Base-by-base conservation (phyloP, 1,284 basidiomycete genomes). In the Exobasidium cylindrosporum region DNA sequence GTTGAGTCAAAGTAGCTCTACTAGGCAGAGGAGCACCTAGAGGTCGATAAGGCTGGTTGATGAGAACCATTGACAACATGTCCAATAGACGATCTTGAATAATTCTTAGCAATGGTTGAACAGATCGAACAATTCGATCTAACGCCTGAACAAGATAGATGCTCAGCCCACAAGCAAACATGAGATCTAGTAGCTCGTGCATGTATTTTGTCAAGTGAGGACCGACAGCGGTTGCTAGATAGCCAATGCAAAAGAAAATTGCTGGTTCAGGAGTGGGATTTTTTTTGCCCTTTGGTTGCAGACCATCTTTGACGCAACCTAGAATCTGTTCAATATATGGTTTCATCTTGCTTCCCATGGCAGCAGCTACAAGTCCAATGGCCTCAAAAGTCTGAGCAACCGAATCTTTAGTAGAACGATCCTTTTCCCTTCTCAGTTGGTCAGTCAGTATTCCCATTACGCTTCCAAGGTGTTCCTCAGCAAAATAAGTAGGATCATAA, bases 191-290 rank as follows among this genome's bases (percentile, higher is more conserved):
- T 69, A 97, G 89, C 76, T 98, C 96, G 80, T 97, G 96, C 72
- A 98, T 85, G 62, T 96, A 85, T 76, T 94, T 92, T 0, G 96
- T 97, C 57, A 99, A 84, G 77, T 94, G 95, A 0, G 94, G 93
- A 0, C 96, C 96, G 43, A 99, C 93, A 3, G 96, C 92, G 0
- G 88, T 87, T 1, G 94, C 93, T 56, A 98, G 84, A 91, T 97
- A 94, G 35, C 92, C 92, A 54, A 98, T 87, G 81, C 96, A 98
- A 83, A 97, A 91, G 78, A 99, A 98, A 68, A 98, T 94, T 0
- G 95, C 91, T 66, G 92, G 92, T 81, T 97, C 95, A 14, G 90
- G 88, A 3, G 91, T 90, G 1, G 91, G 90, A 74, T 92, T 92
- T 84, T 95, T 97, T 80, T 89, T 92, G 50, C 92, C 93, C 80